Evolutionary conservation across 2,329 filamentous ascomycete genomes (phyloP), one percentile per base, ranked within the genome.

Genomic region (Diaporthe sp.): DNA sequence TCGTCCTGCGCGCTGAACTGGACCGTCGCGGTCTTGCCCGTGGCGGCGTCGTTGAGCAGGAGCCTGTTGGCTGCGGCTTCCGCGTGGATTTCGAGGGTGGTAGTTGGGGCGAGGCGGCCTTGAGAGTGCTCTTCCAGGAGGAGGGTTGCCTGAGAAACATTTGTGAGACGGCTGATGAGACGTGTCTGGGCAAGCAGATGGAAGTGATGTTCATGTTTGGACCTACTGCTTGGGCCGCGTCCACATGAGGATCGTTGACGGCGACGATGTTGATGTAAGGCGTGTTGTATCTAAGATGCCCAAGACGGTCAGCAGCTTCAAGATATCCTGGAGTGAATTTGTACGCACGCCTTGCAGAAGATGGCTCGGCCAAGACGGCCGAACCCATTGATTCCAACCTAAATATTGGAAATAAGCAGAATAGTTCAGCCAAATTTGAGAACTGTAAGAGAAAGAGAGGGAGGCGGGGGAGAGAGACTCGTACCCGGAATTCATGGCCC

Each of bases 191-290:
- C 19, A 37, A 37, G 42, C 10, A 49, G 6, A 51, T 25, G 28
- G 28, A 37, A 25, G 22, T 10, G 19, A 37, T 25, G 2, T 67
- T 37, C 44, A 25, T 17, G 28, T 25, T 51, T 37, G 10, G 62
- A 67, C 62, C 28, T 67, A 67, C 62, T 51, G 62, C 62, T 51
- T 51, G 62, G 19, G 44, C 19, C 42, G 28, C 62, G 62, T 67
- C 44, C 12, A 67, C 62, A 15, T 67, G 12, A 51, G 42, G 62
- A 37, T 67, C 62, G 12, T 67, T 51, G 28, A 51, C 28, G 28
- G 62, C 62, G 44, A 51, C 19, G 19, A 67, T 37, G 25, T 51
- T 67, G 44, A 67, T 67, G 44, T 67, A 67, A 17, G 62, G 62
- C 28, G 22, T 49, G 28, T n/a, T 37, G 19, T 67, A 51, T 44